Evolutionary conservation across 805 yeast species (phyloP), one percentile per base, ranked within the genome.

Genomic region (Tetrapisispora taiwanensis): DNA sequence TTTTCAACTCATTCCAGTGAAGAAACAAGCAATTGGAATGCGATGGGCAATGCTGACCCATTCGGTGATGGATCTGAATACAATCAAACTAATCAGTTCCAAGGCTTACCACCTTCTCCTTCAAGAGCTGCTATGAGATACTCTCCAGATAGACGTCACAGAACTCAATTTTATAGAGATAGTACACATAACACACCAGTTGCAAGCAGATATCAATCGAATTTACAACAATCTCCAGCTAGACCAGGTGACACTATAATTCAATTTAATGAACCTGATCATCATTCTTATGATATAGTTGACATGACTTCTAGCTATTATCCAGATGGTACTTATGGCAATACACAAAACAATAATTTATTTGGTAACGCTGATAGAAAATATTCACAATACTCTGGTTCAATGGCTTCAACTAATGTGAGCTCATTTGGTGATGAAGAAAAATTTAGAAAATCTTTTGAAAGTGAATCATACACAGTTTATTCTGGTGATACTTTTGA

Each of bases 161-260:
- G 65, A 30, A 44, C 49, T 14, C 62, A 61, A 36, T 58, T 53
- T 35, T 54, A 59, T 17, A 56, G 60, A 32, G 63, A 59, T 33
- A 54, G 65, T 41, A 58, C 59, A 4, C 58, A 55, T 20, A 55
- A 51, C 33, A 49, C 62, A 7, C 65, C 65, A 15, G 60, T 67
- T 12, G 76, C 84, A 7, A 54, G 52, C 19, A 71, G 94, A 62
- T 79, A 85, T 35, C 75, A 73, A 41, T 81, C 73, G 53, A 81
- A 92, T 3, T 67, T 76, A 43, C 64, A 76, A 51, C 89, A 84
- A 59, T 80, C 94, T 0, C 92, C 95, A 30, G 74, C 70, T 45
- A 74, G 88, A 58, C 71, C 71, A 35, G 68, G 66, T 33, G 73
- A 72, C 4, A 70, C 79, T 6, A 66, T 79, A 4, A 62, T 74